Base-by-base conservation (phyloP, 495 filamentous ascomycete genomes). In the Lophium mytilinum region DNA sequence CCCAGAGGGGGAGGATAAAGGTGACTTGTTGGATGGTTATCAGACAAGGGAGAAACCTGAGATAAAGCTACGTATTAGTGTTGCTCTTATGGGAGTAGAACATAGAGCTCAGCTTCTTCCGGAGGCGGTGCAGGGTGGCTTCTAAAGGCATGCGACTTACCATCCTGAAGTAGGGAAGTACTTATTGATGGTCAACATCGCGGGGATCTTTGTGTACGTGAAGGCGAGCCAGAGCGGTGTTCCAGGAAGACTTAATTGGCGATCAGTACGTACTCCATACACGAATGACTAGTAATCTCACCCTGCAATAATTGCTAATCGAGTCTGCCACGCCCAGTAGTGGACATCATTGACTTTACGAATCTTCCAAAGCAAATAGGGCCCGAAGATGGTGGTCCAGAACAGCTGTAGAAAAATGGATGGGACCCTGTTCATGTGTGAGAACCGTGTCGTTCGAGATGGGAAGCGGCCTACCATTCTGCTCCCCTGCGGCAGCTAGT, bases 181-280 rank as follows among this genome's bases (percentile, higher is more conserved):
- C 43, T 48, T 62, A 49, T 68, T 68, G 11, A 71, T 52, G 17
- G 43, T 9, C 5, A 56, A 11, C 37, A 66, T 61, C 9, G 17
- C 42, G 12, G 61, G 50, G 11, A 56, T 40, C 21, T 60, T 57
- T 6, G 60, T 37, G 52, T 66, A 69, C 1, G 66, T 59, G 52
- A 67, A 66, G 1, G 65, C 65, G 37, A 69, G 55, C 68, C 68
- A 71, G 12, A 71, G 52, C 12, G 68, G 68, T 19, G 67, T 66
- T 33, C 67, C 68, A 18, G 67, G 60, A 52, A 69, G 52, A 48
- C 64, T 67, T 40, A 37, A 39, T 4, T 11, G 30, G 10, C 15
- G 9, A 58, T 61, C 61, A 65, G 58, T 37, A n/a, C 11, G 18
- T 33, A 48, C 9, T 24, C 9, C 2, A 12, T 21, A 17, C 24